Conservation (phyloP, 1,284 basidiomycete species). For the Wolfiporia cocos region DNA sequence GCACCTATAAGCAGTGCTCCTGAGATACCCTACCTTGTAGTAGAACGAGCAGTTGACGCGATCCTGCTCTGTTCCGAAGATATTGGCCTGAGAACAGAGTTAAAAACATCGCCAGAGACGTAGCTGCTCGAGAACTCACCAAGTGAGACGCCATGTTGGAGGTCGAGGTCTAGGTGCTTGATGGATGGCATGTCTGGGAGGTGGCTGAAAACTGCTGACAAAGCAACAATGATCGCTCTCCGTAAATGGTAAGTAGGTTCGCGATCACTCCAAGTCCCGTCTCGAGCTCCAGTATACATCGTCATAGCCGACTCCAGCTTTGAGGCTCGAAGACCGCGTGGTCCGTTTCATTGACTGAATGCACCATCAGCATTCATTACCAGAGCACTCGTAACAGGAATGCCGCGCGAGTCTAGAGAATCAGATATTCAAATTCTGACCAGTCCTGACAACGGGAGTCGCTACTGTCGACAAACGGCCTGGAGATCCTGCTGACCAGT, state of each 20-base stretch:
- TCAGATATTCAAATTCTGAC: no score
- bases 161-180: slow-evolving; percentile 2
- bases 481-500: no score
- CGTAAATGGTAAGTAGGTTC: slow-evolving; percentile 1
- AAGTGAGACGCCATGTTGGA: slow-evolving; percentile 56
- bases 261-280: neutral
- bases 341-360: no score
- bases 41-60: slow-evolving; percentile 95
- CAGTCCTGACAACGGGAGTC: no score
- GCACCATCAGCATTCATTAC: no score
- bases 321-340: no score
- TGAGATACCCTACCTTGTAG: slow-evolving; percentile 79
- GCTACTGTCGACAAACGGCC: no score
- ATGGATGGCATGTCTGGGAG: slow-evolving; percentile 10
- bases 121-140: slow-evolving; percentile 38
- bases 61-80: slow-evolving; percentile 88
- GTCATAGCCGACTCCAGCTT: no score
- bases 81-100: slow-evolving; percentile 54
- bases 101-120: no score
- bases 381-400: no score
- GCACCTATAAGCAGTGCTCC: slow-evolving; percentile 3
- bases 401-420: no score
- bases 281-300: no score
- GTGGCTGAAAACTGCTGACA: slow-evolving; percentile 18
- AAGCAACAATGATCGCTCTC: slow-evolving; percentile 4